Percentiles rank a stretch among this genome's conserved stretches.
phyloP scores from a whole-genome alignment of 306 rosid genomes.

The Coriaria nepalensis region DNA sequence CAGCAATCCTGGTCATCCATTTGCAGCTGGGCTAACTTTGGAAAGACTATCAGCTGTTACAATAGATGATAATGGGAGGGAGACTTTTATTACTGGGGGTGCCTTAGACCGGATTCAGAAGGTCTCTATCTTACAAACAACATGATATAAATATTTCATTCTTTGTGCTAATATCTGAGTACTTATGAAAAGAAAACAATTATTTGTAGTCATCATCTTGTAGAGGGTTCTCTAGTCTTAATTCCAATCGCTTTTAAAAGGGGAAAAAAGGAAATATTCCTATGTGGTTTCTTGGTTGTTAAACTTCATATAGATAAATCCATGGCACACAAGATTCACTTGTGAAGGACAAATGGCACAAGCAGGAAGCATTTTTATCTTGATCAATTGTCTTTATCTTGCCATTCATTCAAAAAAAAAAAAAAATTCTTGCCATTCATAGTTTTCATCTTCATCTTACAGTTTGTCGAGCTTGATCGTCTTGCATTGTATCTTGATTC shows the following conservation, averaged over 20 bases:
- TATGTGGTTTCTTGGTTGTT: no score
- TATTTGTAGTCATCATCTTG: no score
- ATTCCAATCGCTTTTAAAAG: no score
- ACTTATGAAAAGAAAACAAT: no score
- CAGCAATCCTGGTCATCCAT: conserved; percentile 92
- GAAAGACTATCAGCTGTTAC: conserved; percentile 86
- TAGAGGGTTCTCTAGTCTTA: no score
- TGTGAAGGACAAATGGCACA: no score
- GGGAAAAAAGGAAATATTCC: no score
- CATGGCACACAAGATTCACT: no score
- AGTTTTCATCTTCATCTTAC: conserved; percentile 25
- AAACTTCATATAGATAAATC: no score
- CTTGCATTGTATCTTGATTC: conserved; percentile 90
- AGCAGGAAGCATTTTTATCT: no score
- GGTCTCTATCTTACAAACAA: conserved; percentile 29
- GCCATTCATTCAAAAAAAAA: no score
- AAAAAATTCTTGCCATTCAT: conserved; percentile 19
- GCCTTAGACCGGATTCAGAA: conserved; percentile 70
- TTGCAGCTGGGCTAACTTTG: conserved; percentile 85
- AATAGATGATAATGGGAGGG: conserved; percentile 73
- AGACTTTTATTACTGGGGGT: conserved; percentile 80
- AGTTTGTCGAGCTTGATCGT: conserved; percentile 77
- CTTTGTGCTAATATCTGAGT: conserved; percentile 3
- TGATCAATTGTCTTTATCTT: no score
- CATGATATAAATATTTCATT: conserved; percentile 2